Evolutionary conservation across 2,329 filamentous ascomycete species (phyloP), one percentile per base, ranked within the genome.

Genomic region (Aspergillus tanneri): DNA sequence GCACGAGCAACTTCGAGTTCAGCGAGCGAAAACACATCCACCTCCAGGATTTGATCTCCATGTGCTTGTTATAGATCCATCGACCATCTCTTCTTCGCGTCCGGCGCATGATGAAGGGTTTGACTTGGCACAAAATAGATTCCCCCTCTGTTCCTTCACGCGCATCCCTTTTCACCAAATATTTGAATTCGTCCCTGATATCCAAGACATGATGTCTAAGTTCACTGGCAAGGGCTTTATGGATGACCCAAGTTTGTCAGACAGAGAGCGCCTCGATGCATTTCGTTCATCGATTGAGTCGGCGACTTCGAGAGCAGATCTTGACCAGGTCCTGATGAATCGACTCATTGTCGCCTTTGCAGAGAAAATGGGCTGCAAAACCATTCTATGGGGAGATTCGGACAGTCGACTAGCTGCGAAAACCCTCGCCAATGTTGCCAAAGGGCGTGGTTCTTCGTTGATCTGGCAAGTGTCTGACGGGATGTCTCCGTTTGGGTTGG

Each of bases 331-430:
- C 21, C 75, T 97, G 21, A 77, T 85, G 25, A 86, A 83, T 5
- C 83, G 88, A 57, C 73, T 95, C 4, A 78, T 96, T 24, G 74
- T 90, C 42, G 73, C 81, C 36, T 74, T 82, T 36, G 87, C 88
- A 8, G 77, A 80, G 52, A 67, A 73, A 12, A 71, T 78, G 22
- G 71, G 64, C 10, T 93, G 85, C 65, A 81, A 86, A 54, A 84
- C 83, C 10, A 78, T 97, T 34, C 71, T 97, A 1, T 86, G 93
- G 69, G 91, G 88, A 18, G 85, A 92, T 70, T 95, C 84, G 56
- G 96, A 93, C 16, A 96, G 90, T 4, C 82, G 85, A 12, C 82
- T 99, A 23, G 92, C 93, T 3, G 89, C 92, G 57, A 84, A 89
- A 61, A 88, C 90, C 0, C 81, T 99, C 11, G 79, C 89, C 5